phyloP scores from a whole-genome alignment of 2,329 filamentous ascomycete species.

The Fusarium temperatum region DNA sequence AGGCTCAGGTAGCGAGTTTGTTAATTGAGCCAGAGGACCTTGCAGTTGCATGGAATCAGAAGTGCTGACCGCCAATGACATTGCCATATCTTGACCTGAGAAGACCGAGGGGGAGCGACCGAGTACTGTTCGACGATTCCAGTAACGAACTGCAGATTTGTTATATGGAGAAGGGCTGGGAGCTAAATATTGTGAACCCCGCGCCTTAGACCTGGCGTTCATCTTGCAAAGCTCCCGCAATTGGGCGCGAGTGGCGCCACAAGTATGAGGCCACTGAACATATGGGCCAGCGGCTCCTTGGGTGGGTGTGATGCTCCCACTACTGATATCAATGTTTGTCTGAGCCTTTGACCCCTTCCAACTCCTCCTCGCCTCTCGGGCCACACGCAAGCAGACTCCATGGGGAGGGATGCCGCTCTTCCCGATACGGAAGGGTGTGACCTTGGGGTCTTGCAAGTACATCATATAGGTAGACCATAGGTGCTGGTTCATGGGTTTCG shows the following conservation, averaged over 20 bases:
- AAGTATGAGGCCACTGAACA: constrained; percentile 71
- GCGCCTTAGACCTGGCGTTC: constrained; percentile 57
- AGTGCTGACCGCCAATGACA: constrained; percentile 70
- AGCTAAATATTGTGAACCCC: constrained; percentile 58
- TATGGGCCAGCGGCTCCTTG: constrained; percentile 56
- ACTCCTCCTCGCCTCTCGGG: constrained; percentile 71
- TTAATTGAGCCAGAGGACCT: constrained; percentile 68
- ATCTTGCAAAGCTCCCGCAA: constrained; percentile 70
- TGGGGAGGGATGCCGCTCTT: constrained; percentile 71
- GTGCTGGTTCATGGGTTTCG: constrained; percentile 70
- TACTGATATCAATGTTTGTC: constrained; percentile 50
- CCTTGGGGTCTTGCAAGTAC: constrained; percentile 73
- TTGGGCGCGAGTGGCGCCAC: constrained; percentile 68
- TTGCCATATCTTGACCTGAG: constrained; percentile 68
- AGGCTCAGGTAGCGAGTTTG: constrained; percentile 51
- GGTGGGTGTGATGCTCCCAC: constrained; percentile 66
- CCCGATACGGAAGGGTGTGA: constrained; percentile 71
- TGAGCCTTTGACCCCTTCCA: constrained; percentile 69
- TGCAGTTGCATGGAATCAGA: constrained; percentile 71
- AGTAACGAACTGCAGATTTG: constrained; percentile 58
- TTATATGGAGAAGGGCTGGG: constrained; percentile 66
- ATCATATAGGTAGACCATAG: constrained; percentile 72
- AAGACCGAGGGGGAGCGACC: constrained; percentile 60
- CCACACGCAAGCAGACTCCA: constrained; percentile 71
- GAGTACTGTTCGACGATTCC: constrained; percentile 59